Evolutionary conservation across 306 rosid species (phyloP).

Genomic region (Prosopis cineraria): DNA sequence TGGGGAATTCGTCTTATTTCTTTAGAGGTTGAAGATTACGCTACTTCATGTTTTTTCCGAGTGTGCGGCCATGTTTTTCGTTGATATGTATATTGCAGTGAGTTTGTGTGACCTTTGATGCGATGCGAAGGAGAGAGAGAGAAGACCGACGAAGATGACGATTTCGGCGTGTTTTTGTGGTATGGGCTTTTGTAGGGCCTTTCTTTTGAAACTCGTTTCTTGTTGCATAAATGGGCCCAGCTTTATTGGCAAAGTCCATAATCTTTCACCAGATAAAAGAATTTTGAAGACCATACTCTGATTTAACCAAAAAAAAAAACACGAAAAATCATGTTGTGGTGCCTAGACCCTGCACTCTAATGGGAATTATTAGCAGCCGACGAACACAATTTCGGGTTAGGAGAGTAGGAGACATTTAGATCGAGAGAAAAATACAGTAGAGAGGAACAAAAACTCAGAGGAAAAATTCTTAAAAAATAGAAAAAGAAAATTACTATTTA

Average conservation of each 20-base stretch:
- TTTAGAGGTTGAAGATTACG: constrained; percentile 16
- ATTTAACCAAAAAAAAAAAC: too few relatives aligned
- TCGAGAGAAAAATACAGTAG: too few relatives aligned
- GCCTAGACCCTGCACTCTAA: background rate
- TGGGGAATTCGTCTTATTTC: constrained; percentile 43
- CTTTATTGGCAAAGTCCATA: background rate
- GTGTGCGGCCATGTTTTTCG: background rate
- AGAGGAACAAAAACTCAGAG: too few relatives aligned
- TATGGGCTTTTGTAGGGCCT: background rate
- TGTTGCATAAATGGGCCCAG: background rate
- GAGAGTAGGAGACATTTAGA: too few relatives aligned
- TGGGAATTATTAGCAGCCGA: too few relatives aligned
- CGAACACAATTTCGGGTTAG: too few relatives aligned
- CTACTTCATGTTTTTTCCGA: background rate
- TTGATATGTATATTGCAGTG: constrained; percentile 8
- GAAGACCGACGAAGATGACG: background rate
- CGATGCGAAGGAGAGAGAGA: background rate
- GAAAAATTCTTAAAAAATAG: too few relatives aligned
- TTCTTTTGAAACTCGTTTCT: background rate
- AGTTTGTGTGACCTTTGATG: constrained; percentile 16
- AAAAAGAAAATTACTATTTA: too few relatives aligned
- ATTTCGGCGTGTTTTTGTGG: constrained; percentile 4
- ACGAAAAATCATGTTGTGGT: background rate
- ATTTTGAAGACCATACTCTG: too few relatives aligned
- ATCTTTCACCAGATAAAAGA: background rate